Base-by-base conservation (phyloP, 2,329 filamentous ascomycete genomes). In the Drechslerella dactyloides region DNA sequence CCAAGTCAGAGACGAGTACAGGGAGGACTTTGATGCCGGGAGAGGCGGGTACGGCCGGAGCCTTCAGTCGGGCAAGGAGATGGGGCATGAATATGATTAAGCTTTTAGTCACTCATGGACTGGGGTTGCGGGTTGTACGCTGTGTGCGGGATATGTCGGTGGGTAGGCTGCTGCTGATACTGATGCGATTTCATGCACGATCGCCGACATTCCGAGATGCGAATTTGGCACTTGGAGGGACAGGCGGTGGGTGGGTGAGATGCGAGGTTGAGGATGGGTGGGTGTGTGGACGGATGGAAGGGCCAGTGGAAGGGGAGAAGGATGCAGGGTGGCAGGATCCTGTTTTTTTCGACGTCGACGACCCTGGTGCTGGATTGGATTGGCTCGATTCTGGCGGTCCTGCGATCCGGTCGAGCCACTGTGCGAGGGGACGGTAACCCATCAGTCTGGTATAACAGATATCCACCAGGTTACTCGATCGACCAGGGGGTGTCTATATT, bases 1-100 rank as follows among this genome's bases (percentile, higher is more conserved):
- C 2, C 94, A 99, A 82, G 94, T 99, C 74, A 87, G 94, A 75
- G 94, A 99, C 79, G 96, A 99, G 83, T 99, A 97, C 81, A 87
- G 94, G 51, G 91, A 97, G 80, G 94, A 99, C 82, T 99, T 89
- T 78, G 94, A 99, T 79, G 93, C 96, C 72, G 94, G 94, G 15
- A 86, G 94, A 76, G 94, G 94, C 76, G 94, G 94, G 10, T 87
- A 93, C 75, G 93, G 94, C 48, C 74, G 75, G 33, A 75, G 75
- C 60, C 75, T 76, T 17, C 75, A 76, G 56, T 27, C 30, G 35
- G 42, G 52, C 37, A 65, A 72, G 37, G 64, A 72, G 37, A 72
- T 72, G 50, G 68, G 68, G 13, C 35, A 50, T 2, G 68, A 72
- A 52, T 72, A 72, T 56, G 68, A 72, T 21, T 72, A 72, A 50